Conservation (phyloP, 1,139 yeast species). For the Martiniozyma asiatica region DNA sequence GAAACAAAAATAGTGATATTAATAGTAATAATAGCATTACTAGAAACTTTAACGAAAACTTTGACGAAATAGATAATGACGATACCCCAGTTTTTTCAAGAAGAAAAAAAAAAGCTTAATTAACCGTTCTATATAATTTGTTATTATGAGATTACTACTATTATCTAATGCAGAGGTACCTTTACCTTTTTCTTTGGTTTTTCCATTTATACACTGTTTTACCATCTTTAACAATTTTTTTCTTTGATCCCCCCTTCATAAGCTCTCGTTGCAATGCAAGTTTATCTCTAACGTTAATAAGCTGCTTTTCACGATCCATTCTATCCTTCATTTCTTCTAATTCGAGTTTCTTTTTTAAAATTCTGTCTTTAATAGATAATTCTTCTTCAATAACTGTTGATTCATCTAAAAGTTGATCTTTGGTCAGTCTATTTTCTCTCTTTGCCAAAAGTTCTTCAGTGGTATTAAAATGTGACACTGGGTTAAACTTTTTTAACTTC, state of each 20-base stretch:
- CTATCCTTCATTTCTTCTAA: conserved; percentile 44
- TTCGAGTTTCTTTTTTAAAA: conserved; percentile 37
- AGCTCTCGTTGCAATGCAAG: conserved; percentile 73
- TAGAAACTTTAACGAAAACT: too few species aligned
- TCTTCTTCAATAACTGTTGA: conserved; percentile 18
- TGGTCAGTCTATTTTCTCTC: conserved; percentile 61
- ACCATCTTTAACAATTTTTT: conserved; percentile 61
- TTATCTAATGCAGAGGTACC: too few species aligned
- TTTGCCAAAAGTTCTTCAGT: conserved; percentile 49
- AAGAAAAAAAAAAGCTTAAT: background rate
- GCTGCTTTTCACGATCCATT: conserved; percentile 54
- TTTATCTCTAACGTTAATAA: conserved; percentile 55
- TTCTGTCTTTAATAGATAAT: conserved; percentile 8
- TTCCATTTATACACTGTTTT: conserved; percentile 74
- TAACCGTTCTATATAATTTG: too few species aligned
- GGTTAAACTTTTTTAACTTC: conserved; percentile 45
- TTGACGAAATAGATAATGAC: conserved; percentile 22
- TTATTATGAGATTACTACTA: too few species aligned
- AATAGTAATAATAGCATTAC: conserved; percentile 6
- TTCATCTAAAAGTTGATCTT: conserved; percentile 36
- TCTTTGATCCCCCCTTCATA: conserved; percentile 83
- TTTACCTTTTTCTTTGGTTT: conserved; percentile 64
- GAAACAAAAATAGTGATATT: conserved; percentile 4
- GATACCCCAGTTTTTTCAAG: conserved; percentile 25
- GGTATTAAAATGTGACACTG: conserved; percentile 59